A percentile compares a stretch with the other conserved stretches of the same genome.
These are phyloP conservation scores for Batkoa obscura DNA, from an alignment of 371 early-diverging fungal genomes.

Conservation along the genomic window DNA sequence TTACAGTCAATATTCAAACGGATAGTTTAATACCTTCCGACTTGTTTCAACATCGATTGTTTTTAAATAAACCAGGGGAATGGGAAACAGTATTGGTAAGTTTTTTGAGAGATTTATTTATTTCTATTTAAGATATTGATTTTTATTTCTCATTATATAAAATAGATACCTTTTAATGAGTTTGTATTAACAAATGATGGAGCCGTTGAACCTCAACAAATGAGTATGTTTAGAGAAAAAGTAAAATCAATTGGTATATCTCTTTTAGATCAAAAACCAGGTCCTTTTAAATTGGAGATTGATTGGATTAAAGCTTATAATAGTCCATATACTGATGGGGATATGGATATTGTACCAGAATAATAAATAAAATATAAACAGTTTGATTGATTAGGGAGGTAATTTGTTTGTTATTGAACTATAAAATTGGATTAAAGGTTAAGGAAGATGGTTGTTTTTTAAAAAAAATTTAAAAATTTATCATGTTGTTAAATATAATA, in stretches of 20 bases:
- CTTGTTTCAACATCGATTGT: conserved; percentile 79
- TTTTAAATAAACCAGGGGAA: conserved; percentile 59
- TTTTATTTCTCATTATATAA: not conserved
- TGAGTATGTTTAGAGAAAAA: conserved; percentile 60
- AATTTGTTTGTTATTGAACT: too few species aligned
- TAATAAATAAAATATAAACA: not conserved
- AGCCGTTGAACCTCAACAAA: conserved; percentile 60
- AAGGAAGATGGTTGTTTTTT: too few species aligned
- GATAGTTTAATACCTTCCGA: conserved; percentile 61
- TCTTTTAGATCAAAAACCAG: conserved; percentile 56
- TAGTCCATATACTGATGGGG: conserved; percentile 44
- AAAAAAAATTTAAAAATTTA: too few species aligned
- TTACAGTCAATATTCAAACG: conserved; percentile 80
- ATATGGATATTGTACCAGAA: conserved; percentile 19
- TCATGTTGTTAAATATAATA: too few species aligned
- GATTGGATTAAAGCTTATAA: conserved; percentile 78
- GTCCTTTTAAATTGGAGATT: conserved; percentile 72
- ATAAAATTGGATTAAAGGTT: too few species aligned
- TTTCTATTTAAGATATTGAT: too few species aligned
- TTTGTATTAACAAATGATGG: conserved; percentile 82
- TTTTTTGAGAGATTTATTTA: not conserved
- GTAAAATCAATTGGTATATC: conserved; percentile 81
- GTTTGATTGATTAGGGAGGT: too few species aligned
- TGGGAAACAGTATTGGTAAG: conserved; percentile 83
- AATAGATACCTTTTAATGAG: conserved; percentile 72